Percentiles rank a stretch among this genome's conserved stretches.
Conservation (phyloP, 2,329 filamentous ascomycete species). For the Chaetomiaceae sp. region DNA sequence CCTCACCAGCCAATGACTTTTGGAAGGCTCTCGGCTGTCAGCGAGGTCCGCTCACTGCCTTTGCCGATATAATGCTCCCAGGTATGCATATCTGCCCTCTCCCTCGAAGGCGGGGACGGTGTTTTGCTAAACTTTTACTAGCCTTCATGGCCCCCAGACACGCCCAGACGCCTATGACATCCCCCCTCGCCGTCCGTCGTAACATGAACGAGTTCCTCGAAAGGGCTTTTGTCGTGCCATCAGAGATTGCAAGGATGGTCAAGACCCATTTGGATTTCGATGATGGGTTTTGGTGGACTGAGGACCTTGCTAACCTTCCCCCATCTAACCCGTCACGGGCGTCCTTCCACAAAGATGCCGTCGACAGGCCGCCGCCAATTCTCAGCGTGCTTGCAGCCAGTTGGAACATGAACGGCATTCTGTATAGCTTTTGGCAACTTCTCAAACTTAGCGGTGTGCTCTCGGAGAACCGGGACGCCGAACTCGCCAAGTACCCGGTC, state of each 20-base stretch:
- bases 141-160: slow-evolving; percentile 46
- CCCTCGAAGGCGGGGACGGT: not conserved
- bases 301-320: slow-evolving; percentile 42
- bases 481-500: slow-evolving; percentile 46
- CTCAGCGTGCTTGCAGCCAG: slow-evolving; percentile 49
- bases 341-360: slow-evolving; percentile 37
- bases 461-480: slow-evolving; percentile 45
- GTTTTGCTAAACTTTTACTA: slow-evolving; percentile 30
- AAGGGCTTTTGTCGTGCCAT: slow-evolving; percentile 40
- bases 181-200: slow-evolving; percentile 45
- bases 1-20: slow-evolving; percentile 39
- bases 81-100: slow-evolving; percentile 34
- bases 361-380: slow-evolving; percentile 44
- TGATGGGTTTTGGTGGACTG: slow-evolving; percentile 56
- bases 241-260: slow-evolving; percentile 40
- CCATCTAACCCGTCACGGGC: slow-evolving; percentile 37
- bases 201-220: slow-evolving; percentile 52
- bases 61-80: slow-evolving; percentile 49
- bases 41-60: slow-evolving; percentile 43
- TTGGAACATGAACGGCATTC: slow-evolving; percentile 45
- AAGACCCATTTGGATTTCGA: slow-evolving; percentile 48
- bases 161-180: slow-evolving; percentile 47
- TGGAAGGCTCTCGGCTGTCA: slow-evolving; percentile 51
- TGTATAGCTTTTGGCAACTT: slow-evolving; percentile 51
- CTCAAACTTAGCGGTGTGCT: slow-evolving; percentile 48